Evolutionary conservation across 768 basidiomycete genomes (phyloP).

Genomic region (Trametes meyenii): DNA sequence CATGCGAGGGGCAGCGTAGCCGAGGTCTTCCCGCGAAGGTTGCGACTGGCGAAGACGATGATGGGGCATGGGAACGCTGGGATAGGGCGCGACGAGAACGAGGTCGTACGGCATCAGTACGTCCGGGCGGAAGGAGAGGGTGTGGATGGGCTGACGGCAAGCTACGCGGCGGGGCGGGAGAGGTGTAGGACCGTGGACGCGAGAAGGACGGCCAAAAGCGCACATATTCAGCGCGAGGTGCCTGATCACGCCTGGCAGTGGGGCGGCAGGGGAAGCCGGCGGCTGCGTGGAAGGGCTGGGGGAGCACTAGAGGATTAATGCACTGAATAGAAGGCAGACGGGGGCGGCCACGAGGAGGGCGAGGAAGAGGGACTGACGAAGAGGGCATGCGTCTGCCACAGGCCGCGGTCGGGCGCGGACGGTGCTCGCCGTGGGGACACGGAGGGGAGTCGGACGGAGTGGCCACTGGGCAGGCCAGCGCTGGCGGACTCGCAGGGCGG

Average conservation of each 20-base stretch:
- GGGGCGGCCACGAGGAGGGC: slow-evolving; percentile 14
- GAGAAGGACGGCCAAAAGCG: slow-evolving; percentile 9
- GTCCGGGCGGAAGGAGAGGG: not conserved
- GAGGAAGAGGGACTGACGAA: not conserved
- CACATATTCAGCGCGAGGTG: slow-evolving; percentile 5
- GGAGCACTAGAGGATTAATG: not conserved
- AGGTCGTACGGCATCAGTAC: not conserved
- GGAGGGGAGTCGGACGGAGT: too few relatives aligned
- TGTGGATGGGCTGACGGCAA: not conserved
- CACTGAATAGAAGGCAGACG: not conserved
- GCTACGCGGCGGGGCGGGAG: not conserved
- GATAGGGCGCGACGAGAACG: slow-evolving; percentile 5
- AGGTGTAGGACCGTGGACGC: slow-evolving; percentile 1
- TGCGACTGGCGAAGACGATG: slow-evolving; percentile 4
- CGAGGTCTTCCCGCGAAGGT: slow-evolving; percentile 22
- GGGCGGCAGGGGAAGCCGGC: not conserved
- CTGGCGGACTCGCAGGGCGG: not conserved
- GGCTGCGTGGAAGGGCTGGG: not conserved
- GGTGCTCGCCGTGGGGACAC: too few relatives aligned
- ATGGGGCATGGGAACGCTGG: not conserved
- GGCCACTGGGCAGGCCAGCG: too few relatives aligned
- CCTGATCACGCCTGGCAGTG: slow-evolving; percentile 6
- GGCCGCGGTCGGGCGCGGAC: too few relatives aligned
- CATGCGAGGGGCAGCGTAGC: slow-evolving; percentile 7
- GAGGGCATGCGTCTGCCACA: not conserved